Evolutionary conservation across 2,329 filamentous ascomycete species (phyloP).

Genomic region (Pseudogymnoascus sp.): DNA sequence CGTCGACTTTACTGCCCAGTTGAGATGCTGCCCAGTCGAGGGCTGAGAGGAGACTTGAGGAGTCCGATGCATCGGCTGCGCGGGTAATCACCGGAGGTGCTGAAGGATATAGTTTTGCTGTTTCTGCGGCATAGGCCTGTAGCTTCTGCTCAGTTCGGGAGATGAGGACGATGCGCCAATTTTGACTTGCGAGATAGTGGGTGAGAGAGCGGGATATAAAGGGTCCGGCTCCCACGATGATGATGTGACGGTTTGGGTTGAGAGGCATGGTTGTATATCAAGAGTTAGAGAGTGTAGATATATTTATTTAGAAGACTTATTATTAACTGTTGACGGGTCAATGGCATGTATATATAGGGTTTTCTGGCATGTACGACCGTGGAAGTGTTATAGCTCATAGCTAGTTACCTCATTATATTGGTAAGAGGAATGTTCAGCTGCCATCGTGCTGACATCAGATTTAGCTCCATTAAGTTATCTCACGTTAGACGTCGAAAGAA

Average conservation of each 20-base stretch:
- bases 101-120: constrained; percentile 33
- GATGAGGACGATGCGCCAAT: constrained; percentile 61
- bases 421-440: background rate
- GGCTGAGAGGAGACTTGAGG: background rate
- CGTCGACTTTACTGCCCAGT: background rate
- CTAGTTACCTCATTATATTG: too few species aligned
- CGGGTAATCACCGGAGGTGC: background rate
- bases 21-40: background rate
- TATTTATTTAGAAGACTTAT: background rate
- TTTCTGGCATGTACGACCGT: background rate
- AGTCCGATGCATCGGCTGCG: background rate
- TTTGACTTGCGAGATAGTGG: background rate
- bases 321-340: background rate
- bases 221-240: background rate
- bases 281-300: background rate
- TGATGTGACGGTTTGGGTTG: background rate
- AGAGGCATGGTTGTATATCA: background rate
- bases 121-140: constrained; percentile 63
- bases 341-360: background rate
- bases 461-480: background rate
- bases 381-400: background rate
- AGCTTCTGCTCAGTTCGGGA: constrained; percentile 92
- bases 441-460: background rate
- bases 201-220: background rate
- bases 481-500: background rate